phyloP scores from a whole-genome alignment of 352 stramenopile species.

The Thalassiosira exigua region DNA sequence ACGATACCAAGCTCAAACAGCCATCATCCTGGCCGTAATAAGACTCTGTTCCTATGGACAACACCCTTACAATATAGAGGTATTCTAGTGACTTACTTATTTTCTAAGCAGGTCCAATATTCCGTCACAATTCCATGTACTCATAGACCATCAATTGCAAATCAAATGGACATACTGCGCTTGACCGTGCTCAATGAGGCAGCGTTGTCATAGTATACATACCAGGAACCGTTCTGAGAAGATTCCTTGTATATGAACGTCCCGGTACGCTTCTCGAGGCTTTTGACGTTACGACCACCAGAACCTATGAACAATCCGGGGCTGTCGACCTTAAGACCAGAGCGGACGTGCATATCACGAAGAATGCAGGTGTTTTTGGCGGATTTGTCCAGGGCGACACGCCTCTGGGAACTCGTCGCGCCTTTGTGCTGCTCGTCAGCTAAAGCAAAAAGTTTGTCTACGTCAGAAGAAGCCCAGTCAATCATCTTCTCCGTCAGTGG shows the following conservation, averaged over 20 bases:
- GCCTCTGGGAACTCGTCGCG: slow-evolving; percentile 1
- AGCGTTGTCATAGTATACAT: slow-evolving; percentile 33
- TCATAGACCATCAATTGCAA: too few relatives aligned
- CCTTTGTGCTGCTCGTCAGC: slow-evolving; percentile 35
- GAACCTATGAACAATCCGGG: slow-evolving; percentile 95
- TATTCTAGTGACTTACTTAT: too few relatives aligned
- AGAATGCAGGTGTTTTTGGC: neutral
- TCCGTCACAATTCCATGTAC: too few relatives aligned
- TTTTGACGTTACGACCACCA: slow-evolving; percentile 92
- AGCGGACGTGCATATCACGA: slow-evolving; percentile 23
- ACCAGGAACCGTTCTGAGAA: slow-evolving; percentile 9
- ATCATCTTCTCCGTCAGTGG: slow-evolving; percentile 53
- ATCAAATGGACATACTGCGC: slow-evolving; percentile 8
- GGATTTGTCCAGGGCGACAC: slow-evolving; percentile 13
- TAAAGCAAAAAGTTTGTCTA: slow-evolving; percentile 57
- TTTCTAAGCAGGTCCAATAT: too few relatives aligned
- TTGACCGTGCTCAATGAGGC: slow-evolving; percentile 5
- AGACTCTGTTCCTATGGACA: too few relatives aligned
- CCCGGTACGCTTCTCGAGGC: slow-evolving; percentile 91
- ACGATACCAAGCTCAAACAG: too few relatives aligned
- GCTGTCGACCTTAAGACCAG: slow-evolving; percentile 64
- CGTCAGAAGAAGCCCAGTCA: slow-evolving; percentile 53
- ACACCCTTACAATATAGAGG: too few relatives aligned
- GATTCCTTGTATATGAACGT: slow-evolving; percentile 82
- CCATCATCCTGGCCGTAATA: too few relatives aligned